Percentiles rank a stretch among this genome's conserved stretches.
phyloP scores from a whole-genome alignment of 2,329 filamentous ascomycete genomes.

The Penicillium vulpinum region DNA sequence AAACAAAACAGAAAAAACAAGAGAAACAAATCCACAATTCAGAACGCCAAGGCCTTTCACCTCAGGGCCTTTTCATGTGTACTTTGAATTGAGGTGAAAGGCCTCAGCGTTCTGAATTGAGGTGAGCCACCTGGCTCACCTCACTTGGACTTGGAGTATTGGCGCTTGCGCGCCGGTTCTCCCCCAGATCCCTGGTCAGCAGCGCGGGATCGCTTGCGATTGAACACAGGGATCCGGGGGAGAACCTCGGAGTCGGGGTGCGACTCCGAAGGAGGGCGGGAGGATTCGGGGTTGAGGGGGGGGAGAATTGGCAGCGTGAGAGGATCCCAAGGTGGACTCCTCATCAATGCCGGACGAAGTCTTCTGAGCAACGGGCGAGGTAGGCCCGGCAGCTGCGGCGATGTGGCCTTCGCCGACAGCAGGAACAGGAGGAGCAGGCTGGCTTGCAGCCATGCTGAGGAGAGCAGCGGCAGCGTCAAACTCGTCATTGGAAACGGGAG shows the following conservation, averaged over 20 bases:
- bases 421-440: not conserved
- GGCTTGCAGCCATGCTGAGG: constrained; percentile 9
- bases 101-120: constrained; percentile 2
- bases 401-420: constrained; percentile 1
- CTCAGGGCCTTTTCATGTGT: too few relatives aligned
- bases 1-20: not conserved
- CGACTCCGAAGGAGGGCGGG: not conserved
- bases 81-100: too few relatives aligned
- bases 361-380: not conserved
- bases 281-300: not conserved
- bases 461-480: constrained; percentile 19
- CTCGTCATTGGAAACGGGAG: not conserved
- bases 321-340: constrained; percentile 6
- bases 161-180: constrained; percentile 18
- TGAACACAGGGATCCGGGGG: constrained; percentile 5
- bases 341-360: constrained; percentile 6
- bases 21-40: not conserved
- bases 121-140: not conserved
- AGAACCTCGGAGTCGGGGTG: constrained; percentile 4
- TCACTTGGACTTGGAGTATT: constrained; percentile 15
- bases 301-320: constrained; percentile 2
- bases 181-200: constrained; percentile 9
- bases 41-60: too few relatives aligned
- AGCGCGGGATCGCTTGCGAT: constrained; percentile 15
- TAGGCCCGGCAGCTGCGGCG: not conserved